Conservation (phyloP, 148 eudicot species). For the Amaranthus palmeri region DNA sequence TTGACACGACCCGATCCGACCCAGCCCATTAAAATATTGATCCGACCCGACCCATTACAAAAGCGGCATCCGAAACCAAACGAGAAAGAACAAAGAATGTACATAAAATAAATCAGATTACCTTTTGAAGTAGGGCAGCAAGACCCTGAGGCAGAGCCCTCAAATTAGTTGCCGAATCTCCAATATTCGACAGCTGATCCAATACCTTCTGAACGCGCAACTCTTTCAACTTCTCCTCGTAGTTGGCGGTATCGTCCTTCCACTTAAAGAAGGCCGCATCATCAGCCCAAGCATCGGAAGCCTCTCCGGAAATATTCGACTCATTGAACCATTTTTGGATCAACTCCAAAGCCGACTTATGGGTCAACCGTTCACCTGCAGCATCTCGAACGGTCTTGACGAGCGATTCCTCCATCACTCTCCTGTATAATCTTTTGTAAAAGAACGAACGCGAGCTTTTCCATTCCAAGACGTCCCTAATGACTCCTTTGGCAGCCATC, state of each 20-base stretch:
- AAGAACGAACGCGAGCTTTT: conserved; percentile 61
- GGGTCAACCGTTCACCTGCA: conserved; percentile 61
- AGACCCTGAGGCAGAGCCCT: conserved; percentile 78
- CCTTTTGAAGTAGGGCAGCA: conserved; percentile 76
- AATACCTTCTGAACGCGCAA: conserved; percentile 63
- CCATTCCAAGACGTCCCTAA: conserved; percentile 81
- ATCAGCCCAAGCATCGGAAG: conserved; percentile 50
- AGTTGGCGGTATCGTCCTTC: conserved; percentile 59
- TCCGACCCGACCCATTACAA: no score
- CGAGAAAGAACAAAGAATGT: no score
- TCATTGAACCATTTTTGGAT: conserved; percentile 72
- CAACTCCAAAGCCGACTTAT: conserved; percentile 62
- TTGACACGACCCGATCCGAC: no score
- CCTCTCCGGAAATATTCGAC: conserved; percentile 38
- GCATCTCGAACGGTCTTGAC: conserved; percentile 69
- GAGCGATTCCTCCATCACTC: conserved; percentile 63
- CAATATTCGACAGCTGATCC: conserved; percentile 55
- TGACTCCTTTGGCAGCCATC: conserved; percentile 91
- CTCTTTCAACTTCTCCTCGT: conserved; percentile 59
- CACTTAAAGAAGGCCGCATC: conserved; percentile 73
- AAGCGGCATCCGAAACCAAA: neutral
- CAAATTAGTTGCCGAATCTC: conserved; percentile 59
- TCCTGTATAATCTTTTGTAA: conserved; percentile 61
- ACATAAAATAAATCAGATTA: conserved; percentile 15
- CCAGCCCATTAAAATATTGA: no score